phyloP scores from a whole-genome alignment of 108 stramenopile genomes.

The Pseudonitzschia delicatissima region DNA sequence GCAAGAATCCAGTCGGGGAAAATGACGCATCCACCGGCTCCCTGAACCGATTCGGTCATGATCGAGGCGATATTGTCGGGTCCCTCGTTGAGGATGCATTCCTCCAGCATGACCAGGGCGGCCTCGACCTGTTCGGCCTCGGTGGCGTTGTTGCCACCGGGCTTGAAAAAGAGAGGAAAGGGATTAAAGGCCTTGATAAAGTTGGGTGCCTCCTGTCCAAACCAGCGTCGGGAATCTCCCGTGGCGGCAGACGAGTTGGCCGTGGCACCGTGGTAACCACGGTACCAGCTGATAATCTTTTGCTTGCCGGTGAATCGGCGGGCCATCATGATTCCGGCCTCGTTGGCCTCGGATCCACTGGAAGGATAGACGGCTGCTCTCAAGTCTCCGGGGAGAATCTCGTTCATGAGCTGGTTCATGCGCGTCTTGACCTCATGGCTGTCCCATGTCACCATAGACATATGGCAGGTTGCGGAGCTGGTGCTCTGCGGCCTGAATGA shows the following conservation, averaged over 20 bases:
- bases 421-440: slow-evolving; percentile 51
- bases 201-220: slow-evolving; percentile 36
- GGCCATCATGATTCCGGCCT: slow-evolving; percentile 94
- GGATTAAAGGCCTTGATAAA: slow-evolving; percentile 65
- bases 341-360: slow-evolving; percentile 94
- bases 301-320: slow-evolving; percentile 71
- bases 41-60: slow-evolving; percentile 91
- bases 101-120: slow-evolving; percentile 55
- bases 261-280: slow-evolving; percentile 94
- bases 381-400: slow-evolving; percentile 54
- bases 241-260: slow-evolving; percentile 89
- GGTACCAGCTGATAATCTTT: slow-evolving; percentile 62
- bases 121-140: slow-evolving; percentile 47
- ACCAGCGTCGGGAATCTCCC: slow-evolving; percentile 69
- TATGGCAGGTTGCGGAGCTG: slow-evolving; percentile 49
- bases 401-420: slow-evolving; percentile 53
- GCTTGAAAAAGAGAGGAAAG: slow-evolving; percentile 54
- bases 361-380: slow-evolving; percentile 91
- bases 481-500: slow-evolving; percentile 43
- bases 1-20: slow-evolving; percentile 66
- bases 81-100: slow-evolving; percentile 67
- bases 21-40: slow-evolving; percentile 90
- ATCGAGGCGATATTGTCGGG: slow-evolving; percentile 82
- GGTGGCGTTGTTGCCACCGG: slow-evolving; percentile 34
- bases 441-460: slow-evolving; percentile 58